These are phyloP conservation scores for Mycena sp. DNA, from an alignment of 1,284 basidiomycete genomes.

Conservation along the genomic window DNA sequence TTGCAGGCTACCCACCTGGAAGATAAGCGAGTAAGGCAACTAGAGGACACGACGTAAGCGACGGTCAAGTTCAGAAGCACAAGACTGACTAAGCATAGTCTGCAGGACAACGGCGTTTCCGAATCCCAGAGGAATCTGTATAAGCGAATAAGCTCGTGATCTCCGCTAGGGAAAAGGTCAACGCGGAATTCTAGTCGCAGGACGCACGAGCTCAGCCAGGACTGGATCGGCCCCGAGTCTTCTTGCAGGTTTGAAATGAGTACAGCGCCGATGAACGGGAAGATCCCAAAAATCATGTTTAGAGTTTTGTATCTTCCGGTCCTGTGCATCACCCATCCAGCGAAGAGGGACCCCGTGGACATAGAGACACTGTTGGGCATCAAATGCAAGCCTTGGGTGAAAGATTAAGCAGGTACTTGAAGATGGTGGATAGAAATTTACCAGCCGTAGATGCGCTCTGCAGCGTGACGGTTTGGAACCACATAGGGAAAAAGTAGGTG, in stretches of 20 bases:
- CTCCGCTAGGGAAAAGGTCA: too few relatives aligned
- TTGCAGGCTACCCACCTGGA: conserved; percentile 32
- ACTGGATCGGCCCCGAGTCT: conserved; percentile 65
- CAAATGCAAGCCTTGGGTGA: conserved; percentile 71
- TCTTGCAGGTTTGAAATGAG: conserved; percentile 67
- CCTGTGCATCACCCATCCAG: conserved; percentile 84
- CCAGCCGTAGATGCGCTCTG: conserved; percentile 73
- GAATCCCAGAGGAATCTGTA: conserved; percentile 77
- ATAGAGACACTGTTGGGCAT: conserved; percentile 81
- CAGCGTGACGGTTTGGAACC: conserved; percentile 86
- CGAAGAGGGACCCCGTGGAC: conserved; percentile 79
- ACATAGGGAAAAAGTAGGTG: conserved; percentile 86
- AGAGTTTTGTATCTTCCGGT: conserved; percentile 82
- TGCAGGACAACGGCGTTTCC: conserved; percentile 86
- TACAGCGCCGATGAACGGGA: conserved; percentile 73
- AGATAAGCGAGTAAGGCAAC: conserved; percentile 81
- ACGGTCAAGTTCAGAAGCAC: not conserved
- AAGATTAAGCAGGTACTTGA: not conserved
- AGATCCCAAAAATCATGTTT: conserved; percentile 73
- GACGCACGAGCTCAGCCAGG: conserved; percentile 79
- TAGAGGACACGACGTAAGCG: conserved; percentile 37
- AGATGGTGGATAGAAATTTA: conserved; percentile 36
- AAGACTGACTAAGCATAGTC: conserved; percentile 74
- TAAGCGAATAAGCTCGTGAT: too few relatives aligned
- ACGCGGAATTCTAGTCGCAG: not conserved